These are phyloP conservation scores for Coriaria nepalensis DNA, from an alignment of 306 rosid genomes.

Conservation along the genomic window DNA sequence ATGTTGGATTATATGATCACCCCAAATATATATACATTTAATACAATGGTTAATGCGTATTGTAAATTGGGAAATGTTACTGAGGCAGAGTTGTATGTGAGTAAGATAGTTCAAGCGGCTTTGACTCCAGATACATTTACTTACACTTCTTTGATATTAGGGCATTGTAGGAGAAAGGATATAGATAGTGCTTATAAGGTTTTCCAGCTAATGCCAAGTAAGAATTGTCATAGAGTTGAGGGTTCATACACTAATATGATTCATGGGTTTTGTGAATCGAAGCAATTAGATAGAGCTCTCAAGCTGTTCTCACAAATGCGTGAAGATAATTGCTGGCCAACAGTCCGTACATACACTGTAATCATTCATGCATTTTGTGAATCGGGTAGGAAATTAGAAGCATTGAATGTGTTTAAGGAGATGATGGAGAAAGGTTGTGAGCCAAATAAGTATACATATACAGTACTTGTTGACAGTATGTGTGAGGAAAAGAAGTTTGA, in stretches of 20 bases:
- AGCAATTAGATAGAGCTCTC: slow-evolving; percentile 34
- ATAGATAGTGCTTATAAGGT: slow-evolving; percentile 33
- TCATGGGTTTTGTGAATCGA: slow-evolving; percentile 58
- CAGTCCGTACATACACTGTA: slow-evolving; percentile 45
- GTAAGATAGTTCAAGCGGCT: slow-evolving; percentile 37
- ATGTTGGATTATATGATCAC: slow-evolving; percentile 35
- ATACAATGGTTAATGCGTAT: slow-evolving; percentile 54
- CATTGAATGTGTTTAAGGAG: slow-evolving; percentile 33
- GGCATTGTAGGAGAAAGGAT: slow-evolving; percentile 48
- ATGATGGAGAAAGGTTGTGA: slow-evolving; percentile 49
- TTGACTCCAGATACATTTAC: slow-evolving; percentile 49
- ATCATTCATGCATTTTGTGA: slow-evolving; percentile 36
- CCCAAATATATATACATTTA: slow-evolving; percentile 44
- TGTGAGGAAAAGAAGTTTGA: slow-evolving; percentile 46
- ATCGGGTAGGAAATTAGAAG: slow-evolving; percentile 41
- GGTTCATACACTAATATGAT: slow-evolving; percentile 46
- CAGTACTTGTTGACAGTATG: slow-evolving; percentile 41
- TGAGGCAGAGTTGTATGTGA: slow-evolving; percentile 29
- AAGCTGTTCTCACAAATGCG: slow-evolving; percentile 44
- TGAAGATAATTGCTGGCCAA: slow-evolving; percentile 45
- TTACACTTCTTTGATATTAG: slow-evolving; percentile 62
- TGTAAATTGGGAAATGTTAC: slow-evolving; percentile 57
- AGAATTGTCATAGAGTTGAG: slow-evolving; percentile 35
- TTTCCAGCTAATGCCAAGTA: slow-evolving; percentile 32
- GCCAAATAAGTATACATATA: slow-evolving; percentile 62